Percentiles rank a stretch among this genome's conserved stretches.
These are phyloP conservation scores for Oehlia diaphana DNA, from an alignment of 192 early-diverging fungal species.

Conservation along the genomic window DNA sequence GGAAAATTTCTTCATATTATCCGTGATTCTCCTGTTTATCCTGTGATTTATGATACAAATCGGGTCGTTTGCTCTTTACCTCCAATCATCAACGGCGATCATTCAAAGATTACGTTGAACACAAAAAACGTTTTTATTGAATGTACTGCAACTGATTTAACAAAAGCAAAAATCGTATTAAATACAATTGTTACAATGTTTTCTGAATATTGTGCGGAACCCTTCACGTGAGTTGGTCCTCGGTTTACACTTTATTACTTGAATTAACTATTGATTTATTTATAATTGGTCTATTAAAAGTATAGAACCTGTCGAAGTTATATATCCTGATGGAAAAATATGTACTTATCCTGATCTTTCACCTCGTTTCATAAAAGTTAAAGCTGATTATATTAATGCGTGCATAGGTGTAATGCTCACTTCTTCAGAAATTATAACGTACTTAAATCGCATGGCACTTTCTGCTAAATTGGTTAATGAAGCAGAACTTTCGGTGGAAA, in stretches of 20 bases:
- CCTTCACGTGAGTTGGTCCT: constrained; percentile 73
- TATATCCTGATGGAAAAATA: constrained; percentile 76
- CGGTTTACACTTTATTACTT: background rate
- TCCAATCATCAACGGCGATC: constrained; percentile 98
- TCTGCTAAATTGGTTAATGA: constrained; percentile 54
- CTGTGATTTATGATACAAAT: constrained; percentile 86
- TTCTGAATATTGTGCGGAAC: constrained; percentile 87
- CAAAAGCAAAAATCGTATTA: constrained; percentile 91
- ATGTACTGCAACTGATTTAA: constrained; percentile 94
- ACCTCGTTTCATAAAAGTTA: constrained; percentile 66
- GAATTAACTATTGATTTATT: background rate
- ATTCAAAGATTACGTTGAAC: constrained; percentile 92
- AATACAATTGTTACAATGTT: constrained; percentile 97
- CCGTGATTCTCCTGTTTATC: constrained; percentile 84
- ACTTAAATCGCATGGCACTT: constrained; percentile 89
- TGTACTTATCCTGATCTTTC: constrained; percentile 75
- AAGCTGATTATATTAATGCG: constrained; percentile 86
- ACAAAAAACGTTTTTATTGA: constrained; percentile 99
- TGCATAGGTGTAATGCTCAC: constrained; percentile 74
- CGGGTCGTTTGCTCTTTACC: constrained; percentile 89
- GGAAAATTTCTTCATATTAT: constrained; percentile 94
- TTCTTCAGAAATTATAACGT: constrained; percentile 67
- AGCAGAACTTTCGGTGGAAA: constrained; percentile 66
- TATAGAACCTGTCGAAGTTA: constrained; percentile 89
- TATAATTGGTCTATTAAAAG: constrained; percentile 39